Base-by-base conservation (phyloP, 495 filamentous ascomycete species). In the Filosporella fistucella region DNA sequence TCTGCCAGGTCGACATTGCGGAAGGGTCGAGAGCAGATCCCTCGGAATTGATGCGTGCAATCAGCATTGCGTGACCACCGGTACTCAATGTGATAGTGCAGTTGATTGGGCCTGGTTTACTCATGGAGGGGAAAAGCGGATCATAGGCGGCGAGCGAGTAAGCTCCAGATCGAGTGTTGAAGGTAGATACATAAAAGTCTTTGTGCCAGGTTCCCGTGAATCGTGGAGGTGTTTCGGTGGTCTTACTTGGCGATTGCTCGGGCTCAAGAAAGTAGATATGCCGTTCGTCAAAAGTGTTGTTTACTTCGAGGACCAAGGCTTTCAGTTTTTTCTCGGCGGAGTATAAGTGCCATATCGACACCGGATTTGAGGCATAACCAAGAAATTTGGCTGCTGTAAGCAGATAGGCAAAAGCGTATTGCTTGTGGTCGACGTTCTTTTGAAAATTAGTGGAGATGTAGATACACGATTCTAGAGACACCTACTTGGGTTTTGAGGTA, bases 331-430 rank as follows among this genome's bases (percentile, higher is more conserved):
- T 69, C 3, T 75, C 56, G 5, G 65, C 51, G 17, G 74, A 73
- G 57, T 91, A 91, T 7, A 91, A 69, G 51, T 90, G 89, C 81
- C 86, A 91, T 63, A 89, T 86, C 8, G 81, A 88, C 12, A 88
- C 82, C 0, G 85, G 85, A 54, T 86, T 89, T 63, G 86, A 87
- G 13, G 77, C 77, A 58, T 85, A 86, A 13, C 82, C 81, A 4
- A 86, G 62, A 49, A 88, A 85, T 21, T 72, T 70, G 11, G 87
- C 78, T 5, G 84, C 81, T 12, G 84, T 83, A 23, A 85, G 65
- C 30, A 90, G 63, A 61, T 89, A 91, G 8, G 80, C 82, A 59
- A 78, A 68, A 5, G 82, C 77, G 44, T 72, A 86, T 48, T 61
- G 61, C n/a, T 62, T 49, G 36, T 67, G 62, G 48, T 78, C 67